A percentile compares a stretch with the other conserved stretches of the same genome.
Conservation (phyloP, 371 early-diverging fungal species). For the Nematocida homosporus region DNA sequence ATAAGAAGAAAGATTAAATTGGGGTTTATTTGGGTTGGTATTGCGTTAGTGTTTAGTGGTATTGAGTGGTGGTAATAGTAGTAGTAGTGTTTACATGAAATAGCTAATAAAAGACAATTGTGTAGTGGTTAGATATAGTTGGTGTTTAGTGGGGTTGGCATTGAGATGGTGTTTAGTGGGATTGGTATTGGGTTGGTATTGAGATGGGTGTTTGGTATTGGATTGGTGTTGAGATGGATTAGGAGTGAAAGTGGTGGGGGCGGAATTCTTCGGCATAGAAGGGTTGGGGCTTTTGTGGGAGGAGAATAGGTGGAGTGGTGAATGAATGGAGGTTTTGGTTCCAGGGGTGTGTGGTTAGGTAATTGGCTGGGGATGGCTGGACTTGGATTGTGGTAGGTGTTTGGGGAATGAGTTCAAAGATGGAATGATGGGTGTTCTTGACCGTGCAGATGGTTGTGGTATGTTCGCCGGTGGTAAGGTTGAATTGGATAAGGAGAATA, state of each 20-base stretch:
- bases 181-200: too few relatives aligned
- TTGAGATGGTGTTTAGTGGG: too few relatives aligned
- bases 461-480: background rate
- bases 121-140: too few relatives aligned
- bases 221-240: too few relatives aligned
- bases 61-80: too few relatives aligned
- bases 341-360: conserved; percentile 31
- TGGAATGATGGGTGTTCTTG: conserved; percentile 4
- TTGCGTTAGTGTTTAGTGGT: background rate
- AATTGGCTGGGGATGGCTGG: conserved; percentile 4
- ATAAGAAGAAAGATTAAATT: background rate
- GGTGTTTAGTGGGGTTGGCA: too few relatives aligned
- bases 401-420: conserved; percentile 21
- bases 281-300: conserved; percentile 29
- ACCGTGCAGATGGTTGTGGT: background rate
- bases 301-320: background rate
- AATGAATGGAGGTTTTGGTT: conserved; percentile 12
- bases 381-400: background rate
- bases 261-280: conserved; percentile 42
- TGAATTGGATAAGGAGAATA: background rate
- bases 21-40: too few relatives aligned
- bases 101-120: too few relatives aligned
- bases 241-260: conserved; percentile 3
- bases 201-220: too few relatives aligned
- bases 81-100: background rate